These are phyloP conservation scores for Penicillium sp. DNA, from an alignment of 2,329 filamentous ascomycete genomes.

Conservation along the genomic window DNA sequence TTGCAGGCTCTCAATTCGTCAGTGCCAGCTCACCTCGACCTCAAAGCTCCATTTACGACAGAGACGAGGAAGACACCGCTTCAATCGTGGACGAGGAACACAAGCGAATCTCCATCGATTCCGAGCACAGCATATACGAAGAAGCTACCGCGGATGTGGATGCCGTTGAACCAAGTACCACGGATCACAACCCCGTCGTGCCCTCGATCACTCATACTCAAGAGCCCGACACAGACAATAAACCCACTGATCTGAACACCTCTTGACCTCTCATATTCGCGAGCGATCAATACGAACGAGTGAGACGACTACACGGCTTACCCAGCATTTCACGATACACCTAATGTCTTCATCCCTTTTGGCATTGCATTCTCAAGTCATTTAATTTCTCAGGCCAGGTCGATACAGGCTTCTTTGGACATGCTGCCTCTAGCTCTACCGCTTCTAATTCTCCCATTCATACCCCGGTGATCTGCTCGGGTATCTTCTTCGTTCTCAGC, in stretches of 20 bases:
- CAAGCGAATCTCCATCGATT: conserved; percentile 19
- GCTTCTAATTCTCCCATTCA: conserved; percentile 6
- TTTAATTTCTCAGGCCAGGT: neutral
- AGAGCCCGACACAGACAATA: neutral
- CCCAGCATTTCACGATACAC: conserved; percentile 16
- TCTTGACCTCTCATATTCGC: conserved; percentile 7
- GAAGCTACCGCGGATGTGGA: conserved; percentile 18
- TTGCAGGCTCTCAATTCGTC: neutral
- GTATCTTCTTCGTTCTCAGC: conserved; percentile 14
- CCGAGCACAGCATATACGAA: conserved; percentile 24
- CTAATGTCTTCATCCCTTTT: conserved; percentile 11
- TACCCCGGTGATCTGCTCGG: neutral
- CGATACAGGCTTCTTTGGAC: conserved; percentile 5
- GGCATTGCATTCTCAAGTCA: conserved; percentile 10
- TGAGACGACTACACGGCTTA: conserved; percentile 14
- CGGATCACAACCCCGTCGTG: neutral
- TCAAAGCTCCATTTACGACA: conserved; percentile 11
- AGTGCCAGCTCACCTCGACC: neutral
- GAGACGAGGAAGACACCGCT: conserved; percentile 6
- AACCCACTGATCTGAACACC: neutral
- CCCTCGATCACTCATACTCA: neutral
- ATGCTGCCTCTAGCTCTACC: conserved; percentile 1
- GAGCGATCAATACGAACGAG: conserved; percentile 14
- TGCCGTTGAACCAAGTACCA: neutral
- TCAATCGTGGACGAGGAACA: conserved; percentile 8